Percentiles rank a stretch among this genome's conserved stretches.
These are phyloP conservation scores for Phytopythium montanum DNA, from an alignment of 352 stramenopile species.

Conservation along the genomic window DNA sequence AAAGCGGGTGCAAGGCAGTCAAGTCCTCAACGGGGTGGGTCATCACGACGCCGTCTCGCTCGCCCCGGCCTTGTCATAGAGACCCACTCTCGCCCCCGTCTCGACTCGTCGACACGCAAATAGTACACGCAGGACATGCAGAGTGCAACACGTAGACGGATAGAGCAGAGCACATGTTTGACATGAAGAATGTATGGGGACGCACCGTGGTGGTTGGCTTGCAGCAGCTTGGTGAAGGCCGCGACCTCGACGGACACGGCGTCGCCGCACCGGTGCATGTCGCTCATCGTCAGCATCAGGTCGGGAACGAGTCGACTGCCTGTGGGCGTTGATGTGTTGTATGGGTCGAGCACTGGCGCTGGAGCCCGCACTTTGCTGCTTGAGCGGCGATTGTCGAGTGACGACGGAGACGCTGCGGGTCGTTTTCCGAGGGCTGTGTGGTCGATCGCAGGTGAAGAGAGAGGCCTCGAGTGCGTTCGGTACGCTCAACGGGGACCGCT, in stretches of 20 bases:
- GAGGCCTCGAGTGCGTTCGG: not conserved
- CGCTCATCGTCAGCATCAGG: conserved; percentile 1
- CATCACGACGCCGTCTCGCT: not conserved
- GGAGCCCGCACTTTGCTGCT: not conserved
- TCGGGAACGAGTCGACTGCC: not conserved
- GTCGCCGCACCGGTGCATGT: conserved; percentile 1
- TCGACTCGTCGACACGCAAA: not conserved
- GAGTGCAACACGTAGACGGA: not conserved
- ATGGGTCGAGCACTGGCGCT: not conserved
- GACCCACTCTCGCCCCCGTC: not conserved
- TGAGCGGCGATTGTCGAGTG: not conserved
- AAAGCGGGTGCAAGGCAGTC: not conserved
- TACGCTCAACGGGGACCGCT: not conserved
- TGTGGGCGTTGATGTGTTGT: too few relatives aligned
- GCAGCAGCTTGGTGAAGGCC: conserved; percentile 9
- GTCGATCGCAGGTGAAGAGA: not conserved
- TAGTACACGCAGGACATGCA: conserved; percentile 7
- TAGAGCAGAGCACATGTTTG: not conserved
- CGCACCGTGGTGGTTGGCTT: conserved; percentile 3
- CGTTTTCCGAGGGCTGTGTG: not conserved
- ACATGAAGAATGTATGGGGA: not conserved
- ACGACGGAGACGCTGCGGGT: not conserved
- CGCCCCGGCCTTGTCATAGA: not conserved
- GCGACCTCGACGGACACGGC: conserved; percentile 6
- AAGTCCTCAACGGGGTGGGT: not conserved